These are phyloP conservation scores for Styphnolobium japonicum DNA, from an alignment of 306 rosid genomes.

Conservation along the genomic window DNA sequence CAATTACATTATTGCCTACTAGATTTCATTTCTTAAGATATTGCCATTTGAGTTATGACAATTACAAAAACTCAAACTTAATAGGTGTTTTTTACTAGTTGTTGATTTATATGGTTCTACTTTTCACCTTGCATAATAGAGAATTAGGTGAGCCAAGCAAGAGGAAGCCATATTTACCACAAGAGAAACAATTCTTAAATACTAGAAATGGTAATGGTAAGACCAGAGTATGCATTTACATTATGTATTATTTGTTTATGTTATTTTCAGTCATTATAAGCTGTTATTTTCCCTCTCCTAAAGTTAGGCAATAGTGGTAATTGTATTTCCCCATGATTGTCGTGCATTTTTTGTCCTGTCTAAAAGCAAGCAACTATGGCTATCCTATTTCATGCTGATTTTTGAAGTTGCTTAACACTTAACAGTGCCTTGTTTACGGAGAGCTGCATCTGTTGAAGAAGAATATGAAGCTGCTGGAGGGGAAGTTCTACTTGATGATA, in stretches of 20 bases:
- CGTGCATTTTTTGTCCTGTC: not conserved
- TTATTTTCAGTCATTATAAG: not conserved
- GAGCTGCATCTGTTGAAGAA: constrained; percentile 91
- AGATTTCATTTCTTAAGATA: too few relatives aligned
- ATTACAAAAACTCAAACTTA: not conserved
- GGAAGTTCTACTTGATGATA: constrained; percentile 87
- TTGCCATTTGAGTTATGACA: not conserved
- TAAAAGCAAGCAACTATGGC: not conserved
- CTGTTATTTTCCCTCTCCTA: not conserved
- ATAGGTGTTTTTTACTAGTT: not conserved
- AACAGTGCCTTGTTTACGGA: constrained; percentile 90
- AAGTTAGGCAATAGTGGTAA: not conserved
- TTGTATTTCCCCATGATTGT: not conserved
- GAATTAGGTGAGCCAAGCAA: constrained; percentile 91
- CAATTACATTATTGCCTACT: too few relatives aligned
- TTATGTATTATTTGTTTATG: not conserved
- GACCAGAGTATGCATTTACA: not conserved
- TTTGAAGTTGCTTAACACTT: constrained; percentile 21
- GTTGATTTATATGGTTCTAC: not conserved
- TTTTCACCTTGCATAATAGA: constrained; percentile 44
- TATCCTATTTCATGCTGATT: constrained; percentile 17
- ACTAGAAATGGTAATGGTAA: constrained; percentile 77
- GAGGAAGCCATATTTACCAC: constrained; percentile 86
- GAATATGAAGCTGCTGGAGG: constrained; percentile 98
- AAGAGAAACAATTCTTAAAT: constrained; percentile 80